Evolutionary conservation across 192 early-diverging fungal species (phyloP).

Genomic region (Linnemannia zychae): DNA sequence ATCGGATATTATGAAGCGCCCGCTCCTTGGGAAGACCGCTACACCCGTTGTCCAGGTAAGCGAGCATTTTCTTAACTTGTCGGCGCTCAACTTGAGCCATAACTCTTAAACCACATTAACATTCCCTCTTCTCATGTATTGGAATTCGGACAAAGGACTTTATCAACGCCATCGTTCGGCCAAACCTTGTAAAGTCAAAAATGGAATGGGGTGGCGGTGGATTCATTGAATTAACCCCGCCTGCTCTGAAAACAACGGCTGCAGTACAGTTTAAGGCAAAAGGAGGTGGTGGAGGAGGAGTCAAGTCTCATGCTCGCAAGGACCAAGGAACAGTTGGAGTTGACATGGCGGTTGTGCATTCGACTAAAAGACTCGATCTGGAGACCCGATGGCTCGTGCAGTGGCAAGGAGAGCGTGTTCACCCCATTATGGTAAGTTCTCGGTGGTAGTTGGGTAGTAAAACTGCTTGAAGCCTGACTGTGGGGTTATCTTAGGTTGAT

Average conservation of each 20-base stretch:
- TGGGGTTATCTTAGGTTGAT: neutral
- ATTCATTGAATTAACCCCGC: slow-evolving; percentile 25
- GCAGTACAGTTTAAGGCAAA: slow-evolving; percentile 4
- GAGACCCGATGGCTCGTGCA: slow-evolving; percentile 54
- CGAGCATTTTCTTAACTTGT: neutral
- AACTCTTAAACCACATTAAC: neutral
- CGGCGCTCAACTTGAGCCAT: neutral
- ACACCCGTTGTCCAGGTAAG: neutral
- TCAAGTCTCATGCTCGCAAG: neutral
- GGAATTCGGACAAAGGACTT: slow-evolving; percentile 27
- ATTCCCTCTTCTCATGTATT: neutral
- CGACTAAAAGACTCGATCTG: slow-evolving; percentile 36
- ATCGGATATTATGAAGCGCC: neutral
- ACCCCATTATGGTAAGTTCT: slow-evolving; percentile 29
- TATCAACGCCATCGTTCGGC: slow-evolving; percentile 26
- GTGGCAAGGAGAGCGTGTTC: slow-evolving; percentile 43
- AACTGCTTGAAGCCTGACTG: neutral
- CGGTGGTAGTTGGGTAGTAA: neutral
- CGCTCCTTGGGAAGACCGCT: neutral
- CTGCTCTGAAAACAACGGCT: slow-evolving; percentile 19
- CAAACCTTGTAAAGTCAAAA: slow-evolving; percentile 18
- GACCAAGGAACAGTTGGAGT: slow-evolving; percentile 13
- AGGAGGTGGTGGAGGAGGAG: neutral
- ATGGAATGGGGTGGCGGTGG: slow-evolving; percentile 24
- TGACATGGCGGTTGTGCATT: slow-evolving; percentile 46